Base-by-base conservation (phyloP, 108 stramenopile species). In the Conticribra weissflogii region DNA sequence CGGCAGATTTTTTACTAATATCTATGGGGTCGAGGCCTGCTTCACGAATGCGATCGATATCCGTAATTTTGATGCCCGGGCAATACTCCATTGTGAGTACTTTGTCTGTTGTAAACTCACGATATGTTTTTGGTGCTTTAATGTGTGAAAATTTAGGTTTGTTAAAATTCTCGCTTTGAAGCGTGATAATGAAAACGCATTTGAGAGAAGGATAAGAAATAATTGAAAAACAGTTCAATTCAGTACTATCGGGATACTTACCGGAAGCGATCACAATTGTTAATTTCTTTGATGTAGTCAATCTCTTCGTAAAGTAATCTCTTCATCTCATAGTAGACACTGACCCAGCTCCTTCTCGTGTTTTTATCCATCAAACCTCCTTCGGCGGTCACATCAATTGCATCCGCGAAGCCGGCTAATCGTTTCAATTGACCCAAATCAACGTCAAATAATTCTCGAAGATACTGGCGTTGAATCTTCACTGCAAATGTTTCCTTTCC, bases 231-330 rank as follows among this genome's bases (percentile, higher is more conserved):
- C n/a, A n/a, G n/a, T n/a, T n/a, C n/a, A n/a, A n/a, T n/a, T n/a
- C n/a, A n/a, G n/a, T n/a, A n/a, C n/a, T n/a, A n/a, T n/a, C n/a
- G n/a, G n/a, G n/a, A 36, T 14, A 71, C 88, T 49, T 60, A 84
- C 82, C 87, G 75, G 58, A 96, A 96, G 50, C 86, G 69, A 55
- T 94, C 83, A 31, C 92, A 90, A 68, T 97, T 97, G 16, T 84
- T 50, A 34, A 94, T 74, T 66, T 98, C 98, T 54, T 92, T 88
- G 23, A 69, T 32, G 70, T 98, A 98, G 78, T 98, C 97, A 71
- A 98, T 97, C 67, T 98, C 98, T 76, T 97, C 91, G 67, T 96
- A 98, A n/a, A 98, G 68, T 57, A 98, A 59, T 21, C 93, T 85
- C 47, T 91, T 90, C 72, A 83, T 93, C 75, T 98, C 98, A 34